phyloP scores from a whole-genome alignment of 495 filamentous ascomycete genomes.

The Evernia prunastri region DNA sequence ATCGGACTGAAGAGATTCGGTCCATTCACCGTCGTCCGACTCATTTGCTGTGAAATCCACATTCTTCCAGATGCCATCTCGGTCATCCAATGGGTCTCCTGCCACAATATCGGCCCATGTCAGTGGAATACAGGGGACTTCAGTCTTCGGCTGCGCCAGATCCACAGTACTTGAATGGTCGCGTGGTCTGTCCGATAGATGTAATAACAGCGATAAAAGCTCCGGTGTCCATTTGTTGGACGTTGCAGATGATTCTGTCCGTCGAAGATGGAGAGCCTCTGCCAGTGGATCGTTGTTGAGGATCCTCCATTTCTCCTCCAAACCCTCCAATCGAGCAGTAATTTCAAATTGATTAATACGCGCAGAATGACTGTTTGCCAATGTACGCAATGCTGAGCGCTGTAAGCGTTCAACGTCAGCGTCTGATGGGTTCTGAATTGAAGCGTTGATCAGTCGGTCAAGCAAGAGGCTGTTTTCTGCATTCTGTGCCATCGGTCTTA shows the following conservation, averaged over 20 bases:
- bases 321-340: conserved; percentile 60
- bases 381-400: conserved; percentile 41
- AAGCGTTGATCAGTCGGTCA: conserved; percentile 37
- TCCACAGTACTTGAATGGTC: conserved; percentile 57
- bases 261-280: conserved; percentile 61
- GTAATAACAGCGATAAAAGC: conserved; percentile 67
- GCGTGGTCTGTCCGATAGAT: conserved; percentile 75
- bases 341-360: conserved; percentile 90
- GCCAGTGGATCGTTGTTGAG: conserved; percentile 71
- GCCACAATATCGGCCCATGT: conserved; percentile 71
- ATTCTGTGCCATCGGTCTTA: conserved; percentile 41
- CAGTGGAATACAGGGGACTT: conserved; percentile 42
- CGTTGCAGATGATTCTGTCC: conserved; percentile 50
- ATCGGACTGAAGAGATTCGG: background rate
- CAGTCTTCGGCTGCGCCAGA: conserved; percentile 44
- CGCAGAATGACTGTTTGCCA: conserved; percentile 55
- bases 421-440: conserved; percentile 33
- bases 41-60: conserved; percentile 64
- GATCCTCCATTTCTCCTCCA: conserved; percentile 83
- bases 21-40: conserved; percentile 46
- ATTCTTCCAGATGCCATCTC: conserved; percentile 69
- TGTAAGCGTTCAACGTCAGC: conserved; percentile 31
- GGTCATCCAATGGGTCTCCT: conserved; percentile 62
- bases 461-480: conserved; percentile 34
- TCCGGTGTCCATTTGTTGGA: conserved; percentile 65